Base-by-base conservation (phyloP, 106 monocot genomes). In the Phalaenopsis aphrodite region DNA sequence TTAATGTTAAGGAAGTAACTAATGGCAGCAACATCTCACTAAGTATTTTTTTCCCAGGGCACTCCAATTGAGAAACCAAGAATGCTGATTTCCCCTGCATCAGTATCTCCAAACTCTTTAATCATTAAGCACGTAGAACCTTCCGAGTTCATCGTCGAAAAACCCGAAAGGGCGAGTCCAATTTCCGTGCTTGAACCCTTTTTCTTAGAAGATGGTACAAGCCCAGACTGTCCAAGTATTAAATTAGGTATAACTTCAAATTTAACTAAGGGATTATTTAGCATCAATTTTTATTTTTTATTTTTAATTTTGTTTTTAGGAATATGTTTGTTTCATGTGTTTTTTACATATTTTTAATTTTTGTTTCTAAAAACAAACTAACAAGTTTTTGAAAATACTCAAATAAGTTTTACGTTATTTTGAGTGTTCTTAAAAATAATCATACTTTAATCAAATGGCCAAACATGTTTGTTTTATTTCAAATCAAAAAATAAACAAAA, bases 111-210 rank as follows among this genome's bases (percentile, higher is more conserved):
- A 73, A 55, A 39, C 43, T 55, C 61, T 52, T 78, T 86, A 64
- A 43, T 83, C 38, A 43, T 82, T 77, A 55, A 84, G 8, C 78
- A 81, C 6, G 42, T 76, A 5, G 78, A 79, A 80, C 58, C 56
- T 72, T 61, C 78, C 77, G 93, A 84, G 36, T 56, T 38, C 58
- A 72, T 61, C 57, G 41, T 30, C 46, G 87, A 83, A 64, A 87
- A 81, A 15, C 66, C 79, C 38, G 94, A 89, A 49, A 57, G 83
- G 58, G 84, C 89, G 55, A 93, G 94, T 86, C 89, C 99, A 18
- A 85, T 88, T 69, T 89, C 92, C 66, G 91, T 94, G 81, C 84
- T 92, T 67, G 92, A 93, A 42, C 81, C 84, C 68, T 80, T 89
- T 78, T 89, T 91, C 69, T 55, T 55, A 55, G 89, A 94, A 74